phyloP scores from a whole-genome alignment of 2,329 filamentous ascomycete species.

The Laburnicola sp. region DNA sequence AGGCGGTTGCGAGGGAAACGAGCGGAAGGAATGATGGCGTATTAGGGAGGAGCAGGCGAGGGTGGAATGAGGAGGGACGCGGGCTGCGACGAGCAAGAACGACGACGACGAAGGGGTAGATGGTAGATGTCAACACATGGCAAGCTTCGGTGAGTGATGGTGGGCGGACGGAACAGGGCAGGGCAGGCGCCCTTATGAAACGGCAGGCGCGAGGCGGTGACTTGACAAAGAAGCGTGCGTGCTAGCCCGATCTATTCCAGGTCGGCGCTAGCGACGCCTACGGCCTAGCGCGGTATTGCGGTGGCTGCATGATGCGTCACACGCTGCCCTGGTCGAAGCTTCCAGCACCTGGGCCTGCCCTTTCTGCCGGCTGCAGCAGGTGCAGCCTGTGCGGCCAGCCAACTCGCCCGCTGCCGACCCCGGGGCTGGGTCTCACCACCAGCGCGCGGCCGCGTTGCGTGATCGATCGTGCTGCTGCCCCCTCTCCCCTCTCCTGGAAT shows the following conservation, averaged over 20 bases:
- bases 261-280: neutral
- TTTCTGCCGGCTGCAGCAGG: neutral
- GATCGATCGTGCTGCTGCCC: neutral
- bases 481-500: too few relatives aligned
- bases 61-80: slow-evolving; percentile 24
- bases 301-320: neutral
- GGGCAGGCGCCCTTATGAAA: slow-evolving; percentile 4
- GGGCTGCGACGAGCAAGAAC: slow-evolving; percentile 28
- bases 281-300: neutral
- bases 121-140: slow-evolving; percentile 28
- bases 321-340: neutral
- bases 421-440: neutral
- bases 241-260: neutral
- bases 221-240: neutral
- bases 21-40: slow-evolving; percentile 29
- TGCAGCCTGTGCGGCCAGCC: neutral
- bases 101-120: slow-evolving; percentile 22
- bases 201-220: neutral
- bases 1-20: slow-evolving; percentile 29
- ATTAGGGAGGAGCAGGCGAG: slow-evolving; percentile 22
- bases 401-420: neutral
- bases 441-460: neutral
- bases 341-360: neutral
- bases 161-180: neutral
- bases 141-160: slow-evolving; percentile 16